Evolutionary conservation across 2,329 filamentous ascomycete species (phyloP).

Genomic region (Botrytis hyacinthi): DNA sequence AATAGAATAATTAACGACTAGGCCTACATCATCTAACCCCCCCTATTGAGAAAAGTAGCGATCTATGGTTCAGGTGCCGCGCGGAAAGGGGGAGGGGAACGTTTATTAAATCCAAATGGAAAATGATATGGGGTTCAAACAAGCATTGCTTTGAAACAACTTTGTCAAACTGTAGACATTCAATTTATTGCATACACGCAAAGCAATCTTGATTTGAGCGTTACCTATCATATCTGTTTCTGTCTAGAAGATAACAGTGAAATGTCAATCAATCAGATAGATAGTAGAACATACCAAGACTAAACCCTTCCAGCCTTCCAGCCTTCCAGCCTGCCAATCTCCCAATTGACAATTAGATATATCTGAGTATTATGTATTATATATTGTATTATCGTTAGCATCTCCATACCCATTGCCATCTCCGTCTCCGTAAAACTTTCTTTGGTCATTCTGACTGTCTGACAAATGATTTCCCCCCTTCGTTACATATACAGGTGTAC

Average conservation of each 20-base stretch:
- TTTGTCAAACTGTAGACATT: neutral
- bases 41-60: neutral
- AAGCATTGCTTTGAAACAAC: neutral
- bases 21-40: constrained; percentile 1
- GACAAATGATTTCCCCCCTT: neutral
- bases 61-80: constrained; percentile 2
- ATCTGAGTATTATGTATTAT: neutral
- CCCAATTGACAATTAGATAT: neutral
- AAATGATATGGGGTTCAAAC: neutral
- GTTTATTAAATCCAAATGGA: neutral
- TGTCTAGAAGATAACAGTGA: neutral
- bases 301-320: too few species aligned
- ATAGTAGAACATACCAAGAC: neutral
- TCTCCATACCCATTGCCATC: neutral
- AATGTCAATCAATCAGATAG: neutral
- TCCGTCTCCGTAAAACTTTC: neutral
- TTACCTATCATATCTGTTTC: neutral
- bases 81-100: neutral
- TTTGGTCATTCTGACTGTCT: neutral
- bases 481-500: neutral
- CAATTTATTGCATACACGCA: neutral
- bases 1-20: neutral
- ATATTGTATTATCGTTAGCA: neutral
- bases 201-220: neutral
- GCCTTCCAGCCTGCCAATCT: neutral